A percentile compares a stretch with the other conserved stretches of the same genome.
Evolutionary conservation across 2,329 filamentous ascomycete genomes (phyloP).

Genomic region (Penicillium polonicum): DNA sequence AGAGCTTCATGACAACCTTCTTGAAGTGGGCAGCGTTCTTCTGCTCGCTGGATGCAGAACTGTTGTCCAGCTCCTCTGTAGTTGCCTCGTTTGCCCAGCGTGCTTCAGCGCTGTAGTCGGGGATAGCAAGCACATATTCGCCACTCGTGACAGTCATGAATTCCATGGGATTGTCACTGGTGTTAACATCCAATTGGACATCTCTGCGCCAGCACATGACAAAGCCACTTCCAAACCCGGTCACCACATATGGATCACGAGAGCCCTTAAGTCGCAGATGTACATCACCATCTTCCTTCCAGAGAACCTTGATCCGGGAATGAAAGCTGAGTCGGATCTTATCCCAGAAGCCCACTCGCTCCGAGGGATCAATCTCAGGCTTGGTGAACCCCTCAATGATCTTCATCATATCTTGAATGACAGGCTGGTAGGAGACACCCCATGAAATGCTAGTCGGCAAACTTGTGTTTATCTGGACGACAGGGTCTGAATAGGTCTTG

Average conservation of each 20-base stretch:
- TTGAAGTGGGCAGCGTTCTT: conserved; percentile 84
- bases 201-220: conserved; percentile 98
- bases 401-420: conserved; percentile 99
- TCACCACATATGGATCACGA: conserved; percentile 89
- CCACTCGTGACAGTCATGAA: conserved; percentile 97
- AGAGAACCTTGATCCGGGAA: conserved; percentile 81
- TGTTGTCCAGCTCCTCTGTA: conserved; percentile 56
- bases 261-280: conserved; percentile 86
- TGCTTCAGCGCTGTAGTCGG: conserved; percentile 87
- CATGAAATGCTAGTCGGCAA: conserved; percentile 92
- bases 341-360: conserved; percentile 96
- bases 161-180: conserved; percentile 80
- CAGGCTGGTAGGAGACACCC: conserved; percentile 96
- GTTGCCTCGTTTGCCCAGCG: conserved; percentile 57
- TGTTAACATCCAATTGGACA: conserved; percentile 81
- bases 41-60: conserved; percentile 61
- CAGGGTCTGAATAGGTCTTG: conserved; percentile 93
- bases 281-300: conserved; percentile 94
- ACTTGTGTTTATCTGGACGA: conserved; percentile 87
- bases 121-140: conserved; percentile 90
- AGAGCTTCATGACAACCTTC: conserved; percentile 98
- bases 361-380: conserved; percentile 87
- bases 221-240: conserved; percentile 88
- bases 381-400: conserved; percentile 97
- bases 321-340: conserved; percentile 95